Evolutionary conservation across 192 early-diverging fungal genomes (phyloP).

Genomic region (Podila epigama): DNA sequence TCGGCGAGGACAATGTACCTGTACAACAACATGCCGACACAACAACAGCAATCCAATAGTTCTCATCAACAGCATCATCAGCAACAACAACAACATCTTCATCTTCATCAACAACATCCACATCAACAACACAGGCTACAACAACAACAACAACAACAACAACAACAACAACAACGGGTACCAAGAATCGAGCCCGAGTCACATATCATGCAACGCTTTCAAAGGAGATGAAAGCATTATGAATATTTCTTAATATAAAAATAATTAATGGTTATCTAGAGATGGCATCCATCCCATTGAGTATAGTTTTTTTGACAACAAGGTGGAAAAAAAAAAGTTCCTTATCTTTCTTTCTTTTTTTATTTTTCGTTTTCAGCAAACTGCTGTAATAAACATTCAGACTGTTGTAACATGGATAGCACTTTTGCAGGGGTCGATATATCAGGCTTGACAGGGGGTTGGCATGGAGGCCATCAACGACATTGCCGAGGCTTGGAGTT

Average conservation of each 20-base stretch:
- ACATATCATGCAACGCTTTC: slow-evolving; percentile 21
- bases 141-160: slow-evolving; percentile 14
- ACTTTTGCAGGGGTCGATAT: too few species aligned
- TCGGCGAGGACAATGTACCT: slow-evolving; percentile 11
- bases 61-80: not conserved
- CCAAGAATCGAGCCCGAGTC: not conserved
- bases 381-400: too few species aligned
- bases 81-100: slow-evolving; percentile 12
- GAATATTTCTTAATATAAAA: not conserved
- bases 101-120: slow-evolving; percentile 12
- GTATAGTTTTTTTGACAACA: too few species aligned
- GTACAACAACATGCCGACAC: slow-evolving; percentile 7
- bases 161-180: slow-evolving; percentile 6
- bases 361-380: too few species aligned
- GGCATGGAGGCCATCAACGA: not conserved
- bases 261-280: too few species aligned
- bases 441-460: too few species aligned
- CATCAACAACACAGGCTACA: not conserved
- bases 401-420: not conserved
- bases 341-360: too few species aligned
- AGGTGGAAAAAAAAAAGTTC: too few species aligned
- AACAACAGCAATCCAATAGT: too few species aligned
- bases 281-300: too few species aligned
- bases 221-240: slow-evolving; percentile 1
- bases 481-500: not conserved